Percentiles rank a stretch among this genome's conserved stretches.
phyloP scores from a whole-genome alignment of 306 rosid genomes.

The Lablab purpureus region DNA sequence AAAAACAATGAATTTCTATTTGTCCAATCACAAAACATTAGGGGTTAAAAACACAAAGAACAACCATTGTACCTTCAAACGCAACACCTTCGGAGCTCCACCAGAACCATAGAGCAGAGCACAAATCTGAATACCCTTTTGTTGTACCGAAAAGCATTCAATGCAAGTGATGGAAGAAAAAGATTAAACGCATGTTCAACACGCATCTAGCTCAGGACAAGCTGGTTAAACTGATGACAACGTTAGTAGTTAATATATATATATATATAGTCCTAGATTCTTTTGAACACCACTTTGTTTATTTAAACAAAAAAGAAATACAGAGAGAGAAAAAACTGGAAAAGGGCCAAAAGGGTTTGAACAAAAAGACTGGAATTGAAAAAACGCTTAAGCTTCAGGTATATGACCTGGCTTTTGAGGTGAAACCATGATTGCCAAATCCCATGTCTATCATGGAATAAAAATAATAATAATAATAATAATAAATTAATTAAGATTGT shows the following conservation, averaged over 20 bases:
- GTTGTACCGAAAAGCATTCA: constrained; percentile 21
- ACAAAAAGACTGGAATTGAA: constrained; percentile 28
- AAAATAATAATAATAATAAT: neutral
- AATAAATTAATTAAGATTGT: constrained; percentile 6
- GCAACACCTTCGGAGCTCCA: constrained; percentile 31
- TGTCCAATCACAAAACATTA: constrained; percentile 32
- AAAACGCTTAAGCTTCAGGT: neutral
- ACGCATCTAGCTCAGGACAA: constrained; percentile 44
- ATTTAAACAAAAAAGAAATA: neutral
- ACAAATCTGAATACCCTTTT: constrained; percentile 30
- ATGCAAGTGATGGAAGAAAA: constrained; percentile 31
- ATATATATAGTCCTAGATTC: constrained; percentile 36
- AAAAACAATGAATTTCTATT: constrained; percentile 22
- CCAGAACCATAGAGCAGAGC: constrained; percentile 16
- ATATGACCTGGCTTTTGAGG: constrained; percentile 21
- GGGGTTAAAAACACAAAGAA: constrained; percentile 12
- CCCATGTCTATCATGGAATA: neutral
- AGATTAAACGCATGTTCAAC: constrained; percentile 35
- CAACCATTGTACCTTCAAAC: constrained; percentile 39
- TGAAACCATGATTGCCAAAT: constrained; percentile 30
- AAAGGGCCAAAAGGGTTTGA: constrained; percentile 20
- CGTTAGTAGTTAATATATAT: constrained; percentile 33
- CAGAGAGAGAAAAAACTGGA: neutral
- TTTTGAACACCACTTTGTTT: constrained; percentile 6
- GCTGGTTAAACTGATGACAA: constrained; percentile 51